These are phyloP conservation scores for Ilex asprella DNA, from an alignment of 257 asterid genomes.

Conservation along the genomic window DNA sequence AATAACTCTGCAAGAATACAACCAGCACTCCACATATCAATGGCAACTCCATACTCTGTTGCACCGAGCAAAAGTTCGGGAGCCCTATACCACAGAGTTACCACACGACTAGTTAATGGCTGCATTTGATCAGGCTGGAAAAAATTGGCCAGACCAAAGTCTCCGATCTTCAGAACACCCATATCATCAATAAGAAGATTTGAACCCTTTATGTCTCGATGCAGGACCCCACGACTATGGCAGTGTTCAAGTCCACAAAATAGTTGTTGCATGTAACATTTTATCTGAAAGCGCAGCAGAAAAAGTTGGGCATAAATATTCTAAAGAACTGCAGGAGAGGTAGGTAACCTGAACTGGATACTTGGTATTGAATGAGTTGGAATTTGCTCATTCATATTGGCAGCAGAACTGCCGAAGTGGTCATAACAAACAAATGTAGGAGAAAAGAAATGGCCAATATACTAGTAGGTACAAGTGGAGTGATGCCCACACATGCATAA, in stretches of 20 bases:
- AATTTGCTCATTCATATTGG: no score
- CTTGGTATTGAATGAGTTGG: not conserved
- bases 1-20: not conserved
- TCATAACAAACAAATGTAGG: no score
- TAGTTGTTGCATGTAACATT: constrained; percentile 1
- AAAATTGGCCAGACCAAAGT: not conserved
- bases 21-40: constrained; percentile 2
- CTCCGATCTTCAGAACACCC: not conserved
- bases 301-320: not conserved
- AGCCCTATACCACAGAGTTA: not conserved
- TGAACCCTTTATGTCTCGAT: no score
- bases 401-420: no score
- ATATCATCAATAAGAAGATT: not conserved
- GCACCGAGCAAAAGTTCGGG: not conserved
- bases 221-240: not conserved
- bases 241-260: constrained; percentile 1
- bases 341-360: no score
- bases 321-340: no score
- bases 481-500: no score
- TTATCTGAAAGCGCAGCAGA: not conserved
- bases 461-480: no score
- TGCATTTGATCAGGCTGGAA: not conserved
- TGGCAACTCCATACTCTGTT: not conserved
- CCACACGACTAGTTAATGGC: constrained; percentile 1
- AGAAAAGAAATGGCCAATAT: no score